Percentiles rank a stretch among this genome's conserved stretches.
Evolutionary conservation across 169 alveolate species (phyloP).

Genomic region (Sarcocystis neurona): DNA sequence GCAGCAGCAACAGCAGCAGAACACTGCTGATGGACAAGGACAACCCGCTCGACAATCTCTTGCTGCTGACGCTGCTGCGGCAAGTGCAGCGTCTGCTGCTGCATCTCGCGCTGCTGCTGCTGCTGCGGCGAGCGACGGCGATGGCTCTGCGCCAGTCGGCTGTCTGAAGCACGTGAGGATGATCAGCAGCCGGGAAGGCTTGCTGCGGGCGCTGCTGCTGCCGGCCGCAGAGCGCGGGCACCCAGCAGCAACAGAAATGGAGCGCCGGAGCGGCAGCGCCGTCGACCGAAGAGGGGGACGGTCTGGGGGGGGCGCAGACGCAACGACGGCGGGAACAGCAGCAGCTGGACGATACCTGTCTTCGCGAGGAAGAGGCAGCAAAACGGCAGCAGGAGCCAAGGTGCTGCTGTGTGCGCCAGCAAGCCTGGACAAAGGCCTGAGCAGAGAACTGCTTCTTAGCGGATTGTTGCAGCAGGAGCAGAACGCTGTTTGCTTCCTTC

Average conservation of each 20-base stretch:
- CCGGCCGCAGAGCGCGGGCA: no score
- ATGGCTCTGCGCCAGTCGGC: background rate
- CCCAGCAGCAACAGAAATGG: background rate
- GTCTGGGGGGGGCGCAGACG: background rate
- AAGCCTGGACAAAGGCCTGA: background rate
- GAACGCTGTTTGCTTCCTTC: background rate
- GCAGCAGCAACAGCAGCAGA: no score
- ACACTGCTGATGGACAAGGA: no score
- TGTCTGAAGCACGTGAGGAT: constrained; percentile 9
- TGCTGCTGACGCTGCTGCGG: background rate
- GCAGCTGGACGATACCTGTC: background rate
- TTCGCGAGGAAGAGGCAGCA: no score
- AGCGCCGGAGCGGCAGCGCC: background rate
- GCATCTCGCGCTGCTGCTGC: background rate
- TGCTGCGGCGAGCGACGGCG: background rate
- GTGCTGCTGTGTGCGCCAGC: constrained; percentile 10
- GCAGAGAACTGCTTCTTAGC: background rate
- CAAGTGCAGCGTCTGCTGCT: background rate
- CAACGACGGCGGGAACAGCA: background rate
- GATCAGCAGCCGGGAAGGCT: background rate
- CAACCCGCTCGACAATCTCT: background rate
- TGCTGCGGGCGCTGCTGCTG: background rate
- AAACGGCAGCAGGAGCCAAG: no score
- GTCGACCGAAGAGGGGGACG: background rate
- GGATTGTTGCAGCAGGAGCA: background rate